Evolutionary conservation across 352 stramenopile species (phyloP), one percentile per base, ranked within the genome.

Genomic region (Peronospora belbahrii): DNA sequence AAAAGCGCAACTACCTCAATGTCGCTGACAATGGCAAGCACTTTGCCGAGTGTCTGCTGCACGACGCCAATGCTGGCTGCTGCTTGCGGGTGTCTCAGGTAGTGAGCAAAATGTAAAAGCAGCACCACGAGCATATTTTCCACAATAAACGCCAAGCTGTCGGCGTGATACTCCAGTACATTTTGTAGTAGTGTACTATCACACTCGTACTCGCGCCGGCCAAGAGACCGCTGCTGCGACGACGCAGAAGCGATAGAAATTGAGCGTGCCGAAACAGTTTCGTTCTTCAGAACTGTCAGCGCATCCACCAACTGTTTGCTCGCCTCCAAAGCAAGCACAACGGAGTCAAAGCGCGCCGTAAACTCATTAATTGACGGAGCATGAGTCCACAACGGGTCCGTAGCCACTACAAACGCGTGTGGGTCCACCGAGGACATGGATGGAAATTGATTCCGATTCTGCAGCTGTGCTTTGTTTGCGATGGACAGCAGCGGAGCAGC

Each of bases 41-140:
- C 71, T 69, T 87, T 80, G 54, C 56, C 57, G n/a, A 87, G 62
- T 53, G 75, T 67, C 11, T 79, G 69, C 37, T 83, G 66, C 7
- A 87, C 56, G 2, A 56, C 48, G 0, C 36, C 24, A 23, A 35
- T 47, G 39, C 36, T 40, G 15, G 48, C 46, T 32, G 60, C 50
- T 2, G 53, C 44, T 32, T 79, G 67, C 18, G 61, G 24, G 28
- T 70, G 56, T 14, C 42, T 44, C 28, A 79, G 25, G 52, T 80
- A 88, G 61, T 89, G 80, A 17, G 61, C 49, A 22, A 88, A 80
- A 55, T 92, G 80, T 18, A 82, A 62, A 37, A 83, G 34, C 34
- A 89, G 60, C 42, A 88, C 62, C 14, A 85, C 67, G 11, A 76
- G 59, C 67, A 85, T 81, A 60, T 88, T 88, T 65, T 92, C 77